A percentile compares a stretch with the other conserved stretches of the same genome.
phyloP scores from a whole-genome alignment of 2,329 filamentous ascomycete genomes.

The Didymella arachidicola region DNA sequence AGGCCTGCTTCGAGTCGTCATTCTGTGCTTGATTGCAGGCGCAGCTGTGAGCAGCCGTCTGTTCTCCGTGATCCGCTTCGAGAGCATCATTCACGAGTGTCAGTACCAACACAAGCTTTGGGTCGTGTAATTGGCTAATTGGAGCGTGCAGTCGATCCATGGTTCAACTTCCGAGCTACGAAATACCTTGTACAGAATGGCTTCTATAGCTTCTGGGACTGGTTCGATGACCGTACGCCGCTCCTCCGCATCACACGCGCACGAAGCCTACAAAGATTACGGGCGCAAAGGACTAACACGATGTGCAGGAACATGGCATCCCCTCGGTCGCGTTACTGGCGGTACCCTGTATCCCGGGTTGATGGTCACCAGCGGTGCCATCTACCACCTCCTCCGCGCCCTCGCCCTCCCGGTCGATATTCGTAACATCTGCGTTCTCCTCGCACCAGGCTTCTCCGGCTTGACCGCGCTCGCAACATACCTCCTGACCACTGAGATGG shows the following conservation, averaged over 20 bases:
- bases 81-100: constrained; percentile 99
- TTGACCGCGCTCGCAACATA: constrained; percentile 93
- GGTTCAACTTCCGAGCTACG: constrained; percentile 99
- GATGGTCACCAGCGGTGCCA: constrained; percentile 98
- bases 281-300: constrained; percentile 27
- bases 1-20: constrained; percentile 85
- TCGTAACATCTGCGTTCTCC: constrained; percentile 96
- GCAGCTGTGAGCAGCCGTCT: constrained; percentile 92
- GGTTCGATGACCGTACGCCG: constrained; percentile 91
- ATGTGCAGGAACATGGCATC: constrained; percentile 86
- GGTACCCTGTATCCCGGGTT: constrained; percentile 98
- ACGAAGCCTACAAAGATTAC: neutral
- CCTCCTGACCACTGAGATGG: constrained; percentile 96
- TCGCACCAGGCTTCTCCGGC: constrained; percentile 93
- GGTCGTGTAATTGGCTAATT: constrained; percentile 37
- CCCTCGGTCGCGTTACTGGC: constrained; percentile 95
- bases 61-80: constrained; percentile 98
- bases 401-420: constrained; percentile 95
- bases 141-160: constrained; percentile 81
- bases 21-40: constrained; percentile 88
- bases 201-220: constrained; percentile 99
- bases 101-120: constrained; percentile 56
- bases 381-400: constrained; percentile 91
- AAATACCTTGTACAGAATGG: constrained; percentile 97
- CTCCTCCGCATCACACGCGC: constrained; percentile 21